These are phyloP conservation scores for Dillenia turbinata DNA, from an alignment of 164 flowering plant genomes.

Conservation along the genomic window DNA sequence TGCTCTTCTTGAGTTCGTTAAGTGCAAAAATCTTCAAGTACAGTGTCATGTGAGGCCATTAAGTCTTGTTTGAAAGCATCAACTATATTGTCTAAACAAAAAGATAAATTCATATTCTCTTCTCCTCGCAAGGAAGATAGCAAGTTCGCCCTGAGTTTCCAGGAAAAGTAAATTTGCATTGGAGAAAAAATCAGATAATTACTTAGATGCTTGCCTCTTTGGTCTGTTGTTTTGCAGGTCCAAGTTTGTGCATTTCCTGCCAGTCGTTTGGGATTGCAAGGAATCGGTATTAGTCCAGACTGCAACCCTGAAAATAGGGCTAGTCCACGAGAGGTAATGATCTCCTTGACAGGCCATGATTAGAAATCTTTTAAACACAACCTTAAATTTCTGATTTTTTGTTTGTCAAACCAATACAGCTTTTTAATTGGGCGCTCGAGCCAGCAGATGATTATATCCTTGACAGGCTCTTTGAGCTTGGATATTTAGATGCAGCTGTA, in stretches of 20 bases:
- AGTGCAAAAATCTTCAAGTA: no score
- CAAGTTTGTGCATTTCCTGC: slow-evolving; percentile 95
- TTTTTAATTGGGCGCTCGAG: slow-evolving; percentile 93
- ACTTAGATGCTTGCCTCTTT: background rate
- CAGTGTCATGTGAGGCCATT: no score
- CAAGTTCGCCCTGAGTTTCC: no score
- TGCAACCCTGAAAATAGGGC: slow-evolving; percentile 86
- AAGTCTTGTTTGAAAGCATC: no score
- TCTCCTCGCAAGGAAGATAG: no score
- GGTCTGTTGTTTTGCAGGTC: slow-evolving; percentile 42
- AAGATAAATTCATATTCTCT: no score
- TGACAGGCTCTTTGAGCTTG: slow-evolving; percentile 80
- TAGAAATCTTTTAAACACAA: background rate
- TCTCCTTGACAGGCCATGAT: background rate
- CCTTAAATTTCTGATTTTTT: background rate
- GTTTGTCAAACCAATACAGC: slow-evolving; percentile 34
- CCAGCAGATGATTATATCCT: slow-evolving; percentile 83
- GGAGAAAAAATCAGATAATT: no score
- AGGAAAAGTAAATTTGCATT: no score
- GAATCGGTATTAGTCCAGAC: slow-evolving; percentile 93
- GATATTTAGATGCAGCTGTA: slow-evolving; percentile 83
- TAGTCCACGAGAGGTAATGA: slow-evolving; percentile 61
- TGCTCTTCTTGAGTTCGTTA: no score
- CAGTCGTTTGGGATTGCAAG: slow-evolving; percentile 60
- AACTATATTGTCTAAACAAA: no score